A percentile compares a stretch with the other conserved stretches of the same genome.
phyloP scores from a whole-genome alignment of 2,329 filamentous ascomycete genomes.

The Aspergillus bombycis region DNA sequence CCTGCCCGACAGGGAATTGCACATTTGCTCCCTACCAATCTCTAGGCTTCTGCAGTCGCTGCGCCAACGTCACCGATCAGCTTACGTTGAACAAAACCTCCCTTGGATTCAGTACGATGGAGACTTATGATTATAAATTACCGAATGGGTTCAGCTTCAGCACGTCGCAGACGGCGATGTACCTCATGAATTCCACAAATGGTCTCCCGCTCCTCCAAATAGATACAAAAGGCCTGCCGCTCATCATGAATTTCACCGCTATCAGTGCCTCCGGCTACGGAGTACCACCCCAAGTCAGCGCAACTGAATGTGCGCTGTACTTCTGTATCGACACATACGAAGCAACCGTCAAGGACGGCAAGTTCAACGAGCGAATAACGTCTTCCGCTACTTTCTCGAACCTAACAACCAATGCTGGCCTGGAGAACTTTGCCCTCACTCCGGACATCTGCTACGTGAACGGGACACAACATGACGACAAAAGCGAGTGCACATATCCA shows the following conservation, averaged over 20 bases:
- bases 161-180: slow-evolving; percentile 16
- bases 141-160: slow-evolving; percentile 23
- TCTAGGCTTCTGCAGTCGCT: slow-evolving; percentile 33
- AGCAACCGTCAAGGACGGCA: slow-evolving; percentile 20
- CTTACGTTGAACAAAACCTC: slow-evolving; percentile 9
- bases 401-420: not conserved
- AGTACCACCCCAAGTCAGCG: slow-evolving; percentile 18
- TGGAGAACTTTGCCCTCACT: slow-evolving; percentile 12
- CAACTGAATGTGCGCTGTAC: slow-evolving; percentile 28
- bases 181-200: slow-evolving; percentile 27
- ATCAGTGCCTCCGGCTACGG: slow-evolving; percentile 23
- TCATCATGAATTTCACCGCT: slow-evolving; percentile 28
- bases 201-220: slow-evolving; percentile 17
- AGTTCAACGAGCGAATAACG: slow-evolving; percentile 20
- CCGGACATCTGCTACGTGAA: slow-evolving; percentile 28
- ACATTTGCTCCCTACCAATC: slow-evolving; percentile 35
- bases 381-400: slow-evolving; percentile 19
- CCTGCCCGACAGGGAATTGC: slow-evolving; percentile 39
- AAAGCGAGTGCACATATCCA: slow-evolving; percentile 23
- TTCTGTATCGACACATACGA: slow-evolving; percentile 29
- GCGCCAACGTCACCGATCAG: slow-evolving; percentile 24
- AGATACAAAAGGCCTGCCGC: slow-evolving; percentile 13
- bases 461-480: slow-evolving; percentile 14
- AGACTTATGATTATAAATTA: slow-evolving; percentile 23
- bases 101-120: not conserved